Conservation (phyloP, 1,139 yeast species). For the Yamadazyma sp. region DNA sequence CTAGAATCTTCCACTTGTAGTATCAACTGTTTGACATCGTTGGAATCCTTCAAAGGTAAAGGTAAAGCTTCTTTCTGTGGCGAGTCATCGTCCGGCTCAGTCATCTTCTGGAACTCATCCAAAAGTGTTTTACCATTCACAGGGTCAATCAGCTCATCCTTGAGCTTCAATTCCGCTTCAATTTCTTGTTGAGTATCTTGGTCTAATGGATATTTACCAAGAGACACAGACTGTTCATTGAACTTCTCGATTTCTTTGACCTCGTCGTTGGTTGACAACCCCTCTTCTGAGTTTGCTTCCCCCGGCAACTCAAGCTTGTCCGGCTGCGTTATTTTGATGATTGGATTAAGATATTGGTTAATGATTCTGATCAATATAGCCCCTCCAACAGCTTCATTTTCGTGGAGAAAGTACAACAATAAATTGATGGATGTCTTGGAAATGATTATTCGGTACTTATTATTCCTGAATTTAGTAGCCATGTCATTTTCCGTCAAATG, state of each 20-base stretch:
- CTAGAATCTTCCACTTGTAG: conserved; percentile 80
- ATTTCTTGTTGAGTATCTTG: conserved; percentile 83
- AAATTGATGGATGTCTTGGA: conserved; percentile 85
- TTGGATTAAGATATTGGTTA: conserved; percentile 80
- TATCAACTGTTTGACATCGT: conserved; percentile 78
- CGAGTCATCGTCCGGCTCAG: conserved; percentile 56
- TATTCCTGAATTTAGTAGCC: conserved; percentile 70
- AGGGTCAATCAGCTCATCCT: conserved; percentile 55
- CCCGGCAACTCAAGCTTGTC: conserved; percentile 47
- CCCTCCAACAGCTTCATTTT: conserved; percentile 92
- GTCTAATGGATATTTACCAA: conserved; percentile 84
- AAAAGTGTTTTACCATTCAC: conserved; percentile 43
- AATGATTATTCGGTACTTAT: conserved; percentile 73
- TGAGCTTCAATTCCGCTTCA: conserved; percentile 75
- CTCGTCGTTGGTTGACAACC: conserved; percentile 48
- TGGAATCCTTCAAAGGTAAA: conserved; percentile 76
- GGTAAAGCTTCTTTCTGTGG: conserved; percentile 80
- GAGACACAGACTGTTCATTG: conserved; percentile 70
- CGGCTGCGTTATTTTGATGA: conserved; percentile 49
- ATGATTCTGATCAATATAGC: conserved; percentile 80
- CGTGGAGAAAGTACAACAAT: conserved; percentile 82
- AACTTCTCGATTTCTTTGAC: conserved; percentile 54
- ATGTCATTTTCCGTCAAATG: conserved; percentile 82
- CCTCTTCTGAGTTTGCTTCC: conserved; percentile 60
- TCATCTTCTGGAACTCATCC: conserved; percentile 52